Conservation (phyloP, 495 filamentous ascomycete species). For the Hypoxylon lienhwacheense region DNA sequence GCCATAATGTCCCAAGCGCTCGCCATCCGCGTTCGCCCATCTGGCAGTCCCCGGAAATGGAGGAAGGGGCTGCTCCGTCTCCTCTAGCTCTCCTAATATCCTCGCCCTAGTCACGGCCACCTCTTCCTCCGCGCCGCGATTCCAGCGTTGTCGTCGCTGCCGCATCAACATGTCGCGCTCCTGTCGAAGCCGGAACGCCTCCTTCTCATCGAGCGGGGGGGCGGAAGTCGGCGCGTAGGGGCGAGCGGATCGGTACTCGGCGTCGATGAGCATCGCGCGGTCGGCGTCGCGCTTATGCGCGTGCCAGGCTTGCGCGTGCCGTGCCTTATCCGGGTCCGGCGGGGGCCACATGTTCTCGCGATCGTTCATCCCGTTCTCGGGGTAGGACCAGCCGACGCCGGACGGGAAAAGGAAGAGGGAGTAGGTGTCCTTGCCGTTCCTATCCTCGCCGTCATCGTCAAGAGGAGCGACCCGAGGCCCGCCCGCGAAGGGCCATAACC, state of each 20-base stretch:
- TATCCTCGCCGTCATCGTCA: not conserved
- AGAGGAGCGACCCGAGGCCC: conserved; percentile 36
- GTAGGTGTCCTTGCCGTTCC: conserved; percentile 12
- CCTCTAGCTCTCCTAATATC: conserved; percentile 47
- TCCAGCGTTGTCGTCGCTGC: too few species aligned
- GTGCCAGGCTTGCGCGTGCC: conserved; percentile 45
- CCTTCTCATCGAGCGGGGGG: conserved; percentile 54
- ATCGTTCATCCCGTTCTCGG: conserved; percentile 88
- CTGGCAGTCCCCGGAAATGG: conserved; percentile 32
- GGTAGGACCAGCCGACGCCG: conserved; percentile 64
- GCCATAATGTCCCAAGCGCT: conserved; percentile 83
- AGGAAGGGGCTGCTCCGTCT: conserved; percentile 30
- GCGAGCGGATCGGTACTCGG: too few species aligned
- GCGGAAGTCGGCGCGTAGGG: too few species aligned
- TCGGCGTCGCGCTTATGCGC: conserved; percentile 36
- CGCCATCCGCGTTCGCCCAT: conserved; percentile 87
- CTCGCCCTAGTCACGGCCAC: conserved; percentile 25
- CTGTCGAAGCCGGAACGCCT: conserved; percentile 42
- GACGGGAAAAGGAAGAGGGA: too few species aligned
- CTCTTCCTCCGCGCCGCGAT: conserved; percentile 27
- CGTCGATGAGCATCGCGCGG: conserved; percentile 32
- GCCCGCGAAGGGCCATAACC: conserved; percentile 54
- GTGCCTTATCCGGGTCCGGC: conserved; percentile 81
- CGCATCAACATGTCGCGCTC: conserved; percentile 34
- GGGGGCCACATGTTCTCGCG: conserved; percentile 73